Evolutionary conservation across 805 yeast species (phyloP), one percentile per base, ranked within the genome.

Genomic region (Helenozyma rhizophorensis): DNA sequence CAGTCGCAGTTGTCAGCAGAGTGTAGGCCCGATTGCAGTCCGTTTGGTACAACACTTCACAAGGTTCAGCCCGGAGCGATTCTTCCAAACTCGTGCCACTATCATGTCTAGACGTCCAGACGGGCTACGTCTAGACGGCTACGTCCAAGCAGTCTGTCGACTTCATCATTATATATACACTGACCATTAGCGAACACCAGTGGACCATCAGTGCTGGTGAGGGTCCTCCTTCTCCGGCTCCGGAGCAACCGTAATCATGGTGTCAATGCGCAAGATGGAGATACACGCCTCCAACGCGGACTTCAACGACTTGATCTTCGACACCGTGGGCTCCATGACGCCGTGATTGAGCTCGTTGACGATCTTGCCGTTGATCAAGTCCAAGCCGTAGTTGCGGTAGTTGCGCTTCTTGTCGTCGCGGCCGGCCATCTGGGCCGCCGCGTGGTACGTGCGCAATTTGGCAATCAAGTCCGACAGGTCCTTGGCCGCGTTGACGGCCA

Each of bases 261-360:
- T 93, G 61, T 93, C 99, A 53, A 93, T 93, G 72, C 99, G 81
- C 51, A 94, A 72, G 44, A 93, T 93, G 22, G 97, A 95, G 60
- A 94, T 80, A 65, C 98, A 93, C 3, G 99, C 99, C 69, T 93
- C 99, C 47, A 93, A 76, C 5, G 98, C 97, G 39, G 94, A 82
- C 62, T 94, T 89, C 58, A 94, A 76, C 9, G 96, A 81, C 62
- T 88, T 89, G 54, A 93, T 74, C 68, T 93, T 93, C 52, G 94
- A 81, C 54, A 93, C 72, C 12, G 97, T 84, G 34, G 99, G 99
- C 62, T 93, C 99, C 47, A 93, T 72, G 18, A 93, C 96, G 42
- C 99, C 99, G 40, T 78, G 72, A 33, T 71, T 65, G 29, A 80
- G 69, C 60, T 84, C 94, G 61, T 93, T 93, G 17, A 86, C 90